Percentiles rank a stretch among this genome's conserved stretches.
Conservation (phyloP, 345 rosid genomes). For the Hibiscus mutabilis region DNA sequence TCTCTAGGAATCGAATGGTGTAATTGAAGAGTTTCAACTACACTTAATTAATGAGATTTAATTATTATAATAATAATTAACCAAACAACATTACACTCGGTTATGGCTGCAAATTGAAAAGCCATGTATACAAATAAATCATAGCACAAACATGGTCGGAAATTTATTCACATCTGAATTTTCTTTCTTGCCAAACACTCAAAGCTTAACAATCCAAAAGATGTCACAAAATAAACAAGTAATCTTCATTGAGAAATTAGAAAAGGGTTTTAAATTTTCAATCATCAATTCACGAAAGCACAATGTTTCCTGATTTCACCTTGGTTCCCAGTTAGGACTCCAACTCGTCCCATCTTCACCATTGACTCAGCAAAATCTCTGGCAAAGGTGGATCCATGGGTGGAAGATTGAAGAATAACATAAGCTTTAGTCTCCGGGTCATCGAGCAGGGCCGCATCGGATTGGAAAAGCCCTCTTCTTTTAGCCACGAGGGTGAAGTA, state of each 20-base stretch:
- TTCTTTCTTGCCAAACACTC: background rate
- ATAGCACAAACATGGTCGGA: background rate
- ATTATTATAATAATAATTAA: no score
- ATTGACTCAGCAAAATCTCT: constrained; percentile 50
- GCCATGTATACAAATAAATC: background rate
- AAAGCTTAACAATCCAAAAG: background rate
- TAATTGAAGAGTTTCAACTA: no score
- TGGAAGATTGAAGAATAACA: constrained; percentile 23
- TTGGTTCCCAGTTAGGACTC: constrained; percentile 36
- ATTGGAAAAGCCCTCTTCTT: constrained; percentile 47
- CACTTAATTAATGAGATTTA: no score
- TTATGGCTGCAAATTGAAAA: background rate
- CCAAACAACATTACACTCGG: background rate
- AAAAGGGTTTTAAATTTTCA: background rate
- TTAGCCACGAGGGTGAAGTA: constrained; percentile 40
- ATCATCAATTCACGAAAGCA: constrained; percentile 28
- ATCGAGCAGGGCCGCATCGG: constrained; percentile 58
- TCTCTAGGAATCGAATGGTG: no score
- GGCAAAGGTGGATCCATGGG: constrained; percentile 29
- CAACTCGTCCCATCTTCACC: constrained; percentile 47
- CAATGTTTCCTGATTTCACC: constrained; percentile 57
- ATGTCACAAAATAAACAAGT: background rate
- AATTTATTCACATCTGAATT: background rate
- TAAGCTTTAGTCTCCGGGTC: constrained; percentile 34
- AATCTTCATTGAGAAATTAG: no score